Conservation (phyloP, 208 protist species). For the Phytomonas francai region DNA sequence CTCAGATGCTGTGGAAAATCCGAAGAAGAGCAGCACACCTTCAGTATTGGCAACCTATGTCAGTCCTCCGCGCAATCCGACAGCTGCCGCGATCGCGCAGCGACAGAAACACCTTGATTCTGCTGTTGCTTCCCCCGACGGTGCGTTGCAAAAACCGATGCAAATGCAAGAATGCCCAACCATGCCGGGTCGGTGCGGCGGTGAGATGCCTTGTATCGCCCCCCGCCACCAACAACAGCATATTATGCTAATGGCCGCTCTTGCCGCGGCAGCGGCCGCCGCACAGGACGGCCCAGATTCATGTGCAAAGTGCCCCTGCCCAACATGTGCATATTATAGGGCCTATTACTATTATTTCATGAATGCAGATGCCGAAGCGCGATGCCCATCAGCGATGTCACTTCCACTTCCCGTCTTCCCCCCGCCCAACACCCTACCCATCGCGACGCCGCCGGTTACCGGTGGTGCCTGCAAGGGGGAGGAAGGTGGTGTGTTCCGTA, state of each 20-base stretch:
- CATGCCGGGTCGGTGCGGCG: neutral
- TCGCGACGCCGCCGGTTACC: neutral
- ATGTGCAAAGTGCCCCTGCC: constrained; percentile 36
- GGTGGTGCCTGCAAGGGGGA: neutral
- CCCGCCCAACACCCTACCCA: neutral
- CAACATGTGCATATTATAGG: constrained; percentile 36
- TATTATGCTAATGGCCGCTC: neutral
- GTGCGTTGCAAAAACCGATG: neutral
- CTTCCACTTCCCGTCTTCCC: neutral
- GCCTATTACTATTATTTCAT: constrained; percentile 21
- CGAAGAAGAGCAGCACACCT: constrained; percentile 3
- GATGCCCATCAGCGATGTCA: neutral
- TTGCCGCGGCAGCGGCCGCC: neutral
- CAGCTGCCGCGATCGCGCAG: constrained; percentile 3
- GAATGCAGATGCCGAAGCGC: neutral
- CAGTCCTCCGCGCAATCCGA: constrained; percentile 45
- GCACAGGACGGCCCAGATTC: constrained; percentile 5
- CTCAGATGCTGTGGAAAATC: neutral
- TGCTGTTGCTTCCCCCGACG: neutral
- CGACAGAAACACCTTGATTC: neutral
- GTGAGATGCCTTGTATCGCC: neutral
- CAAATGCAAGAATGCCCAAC: neutral
- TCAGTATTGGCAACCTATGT: constrained; percentile 37
- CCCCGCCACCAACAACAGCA: neutral
- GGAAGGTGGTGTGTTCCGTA: constrained; percentile 11